A percentile compares a stretch with the other conserved stretches of the same genome.
Conservation (phyloP, 1,139 yeast species). For the Pichia sp. region DNA sequence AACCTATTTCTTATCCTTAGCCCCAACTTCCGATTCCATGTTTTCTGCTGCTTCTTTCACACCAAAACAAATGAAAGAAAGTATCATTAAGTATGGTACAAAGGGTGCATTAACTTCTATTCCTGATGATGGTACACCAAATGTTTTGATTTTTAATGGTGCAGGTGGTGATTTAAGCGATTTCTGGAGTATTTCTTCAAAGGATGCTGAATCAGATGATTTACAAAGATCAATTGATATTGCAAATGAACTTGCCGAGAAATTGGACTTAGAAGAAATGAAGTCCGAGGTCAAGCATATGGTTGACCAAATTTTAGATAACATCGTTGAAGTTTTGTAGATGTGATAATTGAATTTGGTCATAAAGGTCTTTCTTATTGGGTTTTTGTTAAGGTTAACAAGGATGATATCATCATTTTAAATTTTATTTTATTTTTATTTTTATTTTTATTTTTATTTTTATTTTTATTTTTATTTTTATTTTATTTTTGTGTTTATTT, state of each 20-base stretch:
- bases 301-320: constrained; percentile 14
- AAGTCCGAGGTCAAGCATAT: constrained; percentile 19
- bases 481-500: not conserved
- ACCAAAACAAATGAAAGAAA: constrained; percentile 85
- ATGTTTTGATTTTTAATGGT: constrained; percentile 86
- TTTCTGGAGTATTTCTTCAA: constrained; percentile 45
- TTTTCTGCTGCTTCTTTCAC: constrained; percentile 52
- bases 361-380: no score
- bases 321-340: constrained; percentile 4
- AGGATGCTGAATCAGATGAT: constrained; percentile 11
- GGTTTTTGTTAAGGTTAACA: no score
- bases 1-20: constrained; percentile 83
- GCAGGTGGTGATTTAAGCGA: constrained; percentile 73
- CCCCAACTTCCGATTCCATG: constrained; percentile 78
- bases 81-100: constrained; percentile 74
- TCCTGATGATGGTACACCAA: constrained; percentile 70
- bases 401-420: not conserved
- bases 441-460: not conserved
- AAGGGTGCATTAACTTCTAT: constrained; percentile 58
- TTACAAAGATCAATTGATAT: constrained; percentile 14
- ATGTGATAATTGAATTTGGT: not conserved
- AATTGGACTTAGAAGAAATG: constrained; percentile 10
- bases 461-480: not conserved
- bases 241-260: constrained; percentile 13
- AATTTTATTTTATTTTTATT: not conserved